A percentile compares a stretch with the other conserved stretches of the same genome.
Evolutionary conservation across 306 rosid species (phyloP).

Genomic region (Luffa acutangula): DNA sequence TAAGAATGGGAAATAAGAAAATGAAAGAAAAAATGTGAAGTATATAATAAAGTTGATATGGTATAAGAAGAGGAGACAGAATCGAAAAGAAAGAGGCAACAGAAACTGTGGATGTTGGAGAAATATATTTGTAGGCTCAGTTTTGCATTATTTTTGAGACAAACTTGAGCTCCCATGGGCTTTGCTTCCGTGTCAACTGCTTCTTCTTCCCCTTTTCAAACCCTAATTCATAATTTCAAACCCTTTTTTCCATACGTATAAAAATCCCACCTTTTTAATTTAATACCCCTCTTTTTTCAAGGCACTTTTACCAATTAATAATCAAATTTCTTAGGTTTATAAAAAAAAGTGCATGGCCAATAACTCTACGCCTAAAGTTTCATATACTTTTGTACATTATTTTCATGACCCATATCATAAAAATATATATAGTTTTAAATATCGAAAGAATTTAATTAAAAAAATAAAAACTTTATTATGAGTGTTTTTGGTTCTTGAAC

Average conservation of each 20-base stretch:
- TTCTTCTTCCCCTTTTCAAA: neutral
- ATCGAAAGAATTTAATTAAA: neutral
- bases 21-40: no score
- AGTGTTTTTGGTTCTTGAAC: neutral
- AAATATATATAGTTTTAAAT: no score
- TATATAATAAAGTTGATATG: neutral
- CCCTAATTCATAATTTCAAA: neutral
- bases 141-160: neutral
- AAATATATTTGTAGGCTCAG: neutral
- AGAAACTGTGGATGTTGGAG: neutral
- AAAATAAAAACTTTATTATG: neutral
- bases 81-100: neutral
- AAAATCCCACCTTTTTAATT: neutral
- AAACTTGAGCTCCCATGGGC: neutral
- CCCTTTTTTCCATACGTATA: neutral
- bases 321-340: neutral
- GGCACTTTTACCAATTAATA: neutral
- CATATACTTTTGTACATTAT: neutral
- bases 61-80: neutral
- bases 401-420: neutral
- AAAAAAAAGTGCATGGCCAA: neutral
- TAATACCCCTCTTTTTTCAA: neutral
- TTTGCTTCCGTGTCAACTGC: conserved; percentile 8
- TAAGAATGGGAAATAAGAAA: no score
- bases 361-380: neutral